phyloP scores from a whole-genome alignment of 2,329 filamentous ascomycete species.

The Eutypella sp. region DNA sequence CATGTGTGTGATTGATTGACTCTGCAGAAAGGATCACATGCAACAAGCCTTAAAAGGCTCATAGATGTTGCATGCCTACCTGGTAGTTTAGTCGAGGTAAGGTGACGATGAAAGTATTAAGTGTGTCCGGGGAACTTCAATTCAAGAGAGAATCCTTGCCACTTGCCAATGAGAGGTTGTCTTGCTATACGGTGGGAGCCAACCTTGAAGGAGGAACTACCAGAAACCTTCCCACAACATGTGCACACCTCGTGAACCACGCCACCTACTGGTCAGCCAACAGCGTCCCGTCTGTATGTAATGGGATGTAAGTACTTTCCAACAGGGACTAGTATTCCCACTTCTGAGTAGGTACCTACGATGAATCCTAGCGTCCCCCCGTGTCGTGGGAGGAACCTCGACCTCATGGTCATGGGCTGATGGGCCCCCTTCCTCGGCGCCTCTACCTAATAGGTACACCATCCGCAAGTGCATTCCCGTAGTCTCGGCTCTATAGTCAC shows the following conservation, averaged over 20 bases:
- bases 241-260: too few relatives aligned
- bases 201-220: neutral
- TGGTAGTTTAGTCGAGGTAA: too few relatives aligned
- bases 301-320: too few relatives aligned
- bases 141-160: neutral
- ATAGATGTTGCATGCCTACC: too few relatives aligned
- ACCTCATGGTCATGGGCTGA: neutral
- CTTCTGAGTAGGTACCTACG: neutral
- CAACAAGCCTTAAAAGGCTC: too few relatives aligned
- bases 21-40: too few relatives aligned
- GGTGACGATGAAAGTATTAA: neutral
- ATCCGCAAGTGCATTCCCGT: neutral
- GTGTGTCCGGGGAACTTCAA: neutral
- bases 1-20: too few relatives aligned
- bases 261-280: too few relatives aligned
- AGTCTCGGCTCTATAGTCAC: neutral
- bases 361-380: slow-evolving; percentile 1
- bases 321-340: too few relatives aligned
- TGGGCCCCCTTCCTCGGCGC: neutral
- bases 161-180: neutral
- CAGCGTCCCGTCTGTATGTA: neutral
- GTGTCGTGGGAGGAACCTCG: neutral
- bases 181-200: neutral
- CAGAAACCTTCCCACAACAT: neutral
- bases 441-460: neutral